These are phyloP conservation scores for Spathaspora gorwiae DNA, from an alignment of 805 yeast genomes.

Conservation along the genomic window DNA sequence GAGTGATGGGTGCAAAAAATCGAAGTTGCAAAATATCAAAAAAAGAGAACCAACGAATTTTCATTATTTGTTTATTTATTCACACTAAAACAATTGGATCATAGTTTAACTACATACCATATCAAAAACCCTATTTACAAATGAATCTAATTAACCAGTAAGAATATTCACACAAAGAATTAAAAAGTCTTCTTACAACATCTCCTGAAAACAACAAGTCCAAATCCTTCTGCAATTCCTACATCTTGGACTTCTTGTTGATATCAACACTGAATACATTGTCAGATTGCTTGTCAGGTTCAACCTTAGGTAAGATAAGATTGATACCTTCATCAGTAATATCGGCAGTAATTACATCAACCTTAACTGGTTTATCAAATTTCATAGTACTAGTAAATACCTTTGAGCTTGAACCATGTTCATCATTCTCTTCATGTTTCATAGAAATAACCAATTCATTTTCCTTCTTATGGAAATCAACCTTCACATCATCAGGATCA, in stretches of 20 bases:
- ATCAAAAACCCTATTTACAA: too few relatives aligned
- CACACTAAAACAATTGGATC: too few relatives aligned
- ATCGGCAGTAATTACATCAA: constrained; percentile 17
- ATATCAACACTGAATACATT: constrained; percentile 3
- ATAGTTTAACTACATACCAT: too few relatives aligned
- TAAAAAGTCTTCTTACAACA: too few relatives aligned
- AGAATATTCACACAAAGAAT: too few relatives aligned
- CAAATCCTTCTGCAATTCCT: too few relatives aligned
- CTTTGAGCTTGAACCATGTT: constrained; percentile 10
- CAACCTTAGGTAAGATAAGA: constrained; percentile 17
- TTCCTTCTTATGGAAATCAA: constrained; percentile 19
- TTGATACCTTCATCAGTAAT: constrained; percentile 15
- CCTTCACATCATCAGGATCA: constrained; percentile 15
- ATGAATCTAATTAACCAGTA: too few relatives aligned
- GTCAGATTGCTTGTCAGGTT: constrained; percentile 1
- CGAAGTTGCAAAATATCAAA: too few relatives aligned
- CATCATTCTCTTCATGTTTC: constrained; percentile 10
- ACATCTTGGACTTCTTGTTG: not conserved
- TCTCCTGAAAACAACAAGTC: too few relatives aligned
- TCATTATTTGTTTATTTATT: too few relatives aligned
- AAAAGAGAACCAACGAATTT: too few relatives aligned
- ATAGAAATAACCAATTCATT: constrained; percentile 19
- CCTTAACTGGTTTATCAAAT: constrained; percentile 21
- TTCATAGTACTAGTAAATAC: constrained; percentile 15
- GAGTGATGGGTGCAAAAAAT: too few relatives aligned